Base-by-base conservation (phyloP, 2,329 filamentous ascomycete genomes). In the Pseudofabraea citricarpa region DNA sequence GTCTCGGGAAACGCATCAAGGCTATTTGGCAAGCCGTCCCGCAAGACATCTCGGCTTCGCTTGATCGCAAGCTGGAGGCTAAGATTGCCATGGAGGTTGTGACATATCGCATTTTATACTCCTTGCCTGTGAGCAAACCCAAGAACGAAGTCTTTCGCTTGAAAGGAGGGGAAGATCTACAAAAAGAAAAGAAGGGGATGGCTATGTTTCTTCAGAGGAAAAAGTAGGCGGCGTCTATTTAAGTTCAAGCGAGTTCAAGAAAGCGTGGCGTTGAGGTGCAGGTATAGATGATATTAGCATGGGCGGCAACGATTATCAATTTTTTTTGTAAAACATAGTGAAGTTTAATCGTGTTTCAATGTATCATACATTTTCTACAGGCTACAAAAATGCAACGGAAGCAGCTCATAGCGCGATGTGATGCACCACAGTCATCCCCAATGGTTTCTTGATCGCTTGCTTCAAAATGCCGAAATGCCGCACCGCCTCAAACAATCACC, bases 61-160 rank as follows among this genome's bases (percentile, higher is more conserved):
- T 80, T 85, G 55, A 71, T 93, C 45, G 75, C 77, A 13, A 77
- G 22, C 85, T 87, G 22, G 81, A 94, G 57, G 81, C 86, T 10
- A 95, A 95, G 64, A 81, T 81, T 42, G 73, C 75, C 9, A 71
- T 95, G 29, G 85, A 94, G 55, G 75, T 81, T 45, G 67, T 95
- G n/a, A 75, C 83, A 46, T 81, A 86, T 56, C 79, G 90, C 43
- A 70, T 96, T 12, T 66, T 81, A 36, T 81, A 85, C 59, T 75
- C 79, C 2, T 78, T 87, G 50, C 83, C 19, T 20, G 9, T 22
- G 7, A 60, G 56, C 57, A 87, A 88, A 6, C 82, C 83, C 77
- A 85, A 86, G 6, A 73, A 78, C 31, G 72, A 71, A 20, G 86
- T 82, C 57, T 85, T 69, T 49, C 32, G 23, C 26, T 41, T 40